These are phyloP conservation scores for Pseudofabraea citricarpa DNA, from an alignment of 2,329 filamentous ascomycete species.

Conservation along the genomic window DNA sequence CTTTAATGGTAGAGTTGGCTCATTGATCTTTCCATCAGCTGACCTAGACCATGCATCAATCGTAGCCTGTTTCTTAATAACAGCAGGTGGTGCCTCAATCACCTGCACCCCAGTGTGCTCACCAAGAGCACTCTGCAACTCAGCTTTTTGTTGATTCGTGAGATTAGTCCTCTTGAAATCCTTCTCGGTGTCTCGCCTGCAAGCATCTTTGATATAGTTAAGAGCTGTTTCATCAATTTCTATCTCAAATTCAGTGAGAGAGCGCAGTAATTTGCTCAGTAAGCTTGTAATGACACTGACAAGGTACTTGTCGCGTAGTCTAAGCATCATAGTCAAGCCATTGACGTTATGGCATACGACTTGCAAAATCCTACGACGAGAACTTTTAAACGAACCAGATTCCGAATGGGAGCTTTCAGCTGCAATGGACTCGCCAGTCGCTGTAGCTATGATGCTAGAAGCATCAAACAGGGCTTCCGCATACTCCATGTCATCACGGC, in stretches of 20 bases:
- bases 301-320: slow-evolving; percentile 82
- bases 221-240: slow-evolving; percentile 59
- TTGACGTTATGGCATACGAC: slow-evolving; percentile 62
- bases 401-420: slow-evolving; percentile 21
- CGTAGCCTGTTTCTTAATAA: slow-evolving; percentile 50
- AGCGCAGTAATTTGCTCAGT: slow-evolving; percentile 76
- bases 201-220: slow-evolving; percentile 59
- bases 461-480: slow-evolving; percentile 81
- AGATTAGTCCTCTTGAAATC: slow-evolving; percentile 71
- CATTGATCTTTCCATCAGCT: slow-evolving; percentile 29
- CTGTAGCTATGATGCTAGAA: slow-evolving; percentile 69
- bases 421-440: slow-evolving; percentile 34
- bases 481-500: slow-evolving; percentile 90
- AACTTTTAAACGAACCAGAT: slow-evolving; percentile 30
- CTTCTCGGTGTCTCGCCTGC: slow-evolving; percentile 51
- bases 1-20: slow-evolving; percentile 20
- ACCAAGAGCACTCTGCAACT: slow-evolving; percentile 62
- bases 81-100: slow-evolving; percentile 41
- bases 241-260: slow-evolving; percentile 73
- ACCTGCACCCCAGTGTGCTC: slow-evolving; percentile 51
- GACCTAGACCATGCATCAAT: slow-evolving; percentile 60
- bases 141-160: slow-evolving; percentile 76
- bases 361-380: slow-evolving; percentile 51
- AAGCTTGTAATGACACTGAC: slow-evolving; percentile 77
- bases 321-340: slow-evolving; percentile 78